Base-by-base conservation (phyloP, 2,329 filamentous ascomycete genomes). In the Ascocoryne sarcoides region DNA sequence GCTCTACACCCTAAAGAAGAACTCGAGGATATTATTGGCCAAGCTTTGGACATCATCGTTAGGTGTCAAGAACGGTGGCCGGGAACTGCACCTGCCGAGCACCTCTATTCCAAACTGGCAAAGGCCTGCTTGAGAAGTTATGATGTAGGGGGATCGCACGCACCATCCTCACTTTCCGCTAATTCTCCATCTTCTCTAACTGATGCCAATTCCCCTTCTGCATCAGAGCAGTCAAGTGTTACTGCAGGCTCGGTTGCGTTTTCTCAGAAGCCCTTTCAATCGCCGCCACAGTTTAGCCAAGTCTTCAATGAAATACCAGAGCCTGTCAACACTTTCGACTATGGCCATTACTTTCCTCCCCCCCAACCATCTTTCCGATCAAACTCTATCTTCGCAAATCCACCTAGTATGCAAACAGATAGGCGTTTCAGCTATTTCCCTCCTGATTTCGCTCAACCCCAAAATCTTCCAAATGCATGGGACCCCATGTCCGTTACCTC, bases 21-120 rank as follows among this genome's bases (percentile, higher is more conserved):
- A 48, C 82, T 94, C 0, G 79, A 90, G 55, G 69, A 76, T 18
- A 74, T 92, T 50, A 71, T 95, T 32, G 72, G 80, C 35, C 73
- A 79, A 15, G 84, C 85, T 0, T 67, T 95, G 43, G 82, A 89
- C 38, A 82, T 84, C 4, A 82, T 96, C 45, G 74, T 81, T 43
- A 76, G 82, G 42, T 89, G 86, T 42, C 83, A 84, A 0, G 84
- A 90, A 55, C 75, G 89, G 45, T 96, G 92, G 92, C 92, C 92
- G 0, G 92, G 90, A 9, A 88, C 90, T 2, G 75, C 80, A 29
- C 84, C 87, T 12, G 88, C 89, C 3, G 79, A 86, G 8, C 78
- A 92, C 52, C 74, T 96, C 10, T 96, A 95, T 58, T 71, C 75
- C n/a, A 88, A 86, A 48, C 76, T 98, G 36, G 82, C 90, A 35